phyloP scores from a whole-genome alignment of 257 asterid genomes.

The Ilex aquifolium region DNA sequence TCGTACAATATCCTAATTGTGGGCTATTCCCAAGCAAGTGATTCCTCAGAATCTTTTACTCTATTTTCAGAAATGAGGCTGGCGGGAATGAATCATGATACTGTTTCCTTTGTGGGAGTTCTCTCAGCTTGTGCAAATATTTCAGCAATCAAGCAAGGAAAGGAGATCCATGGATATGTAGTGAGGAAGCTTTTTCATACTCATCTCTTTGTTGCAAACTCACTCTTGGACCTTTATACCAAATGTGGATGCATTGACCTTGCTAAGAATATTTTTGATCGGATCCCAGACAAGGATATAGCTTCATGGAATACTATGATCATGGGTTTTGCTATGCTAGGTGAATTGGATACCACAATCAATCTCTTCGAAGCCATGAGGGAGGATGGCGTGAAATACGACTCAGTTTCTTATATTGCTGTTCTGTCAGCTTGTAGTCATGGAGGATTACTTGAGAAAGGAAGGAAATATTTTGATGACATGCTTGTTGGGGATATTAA shows the following conservation, averaged over 20 bases:
- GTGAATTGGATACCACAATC: conserved; percentile 49
- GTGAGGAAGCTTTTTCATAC: conserved; percentile 39
- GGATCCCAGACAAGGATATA: conserved; percentile 38
- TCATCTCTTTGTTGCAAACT: conserved; percentile 59
- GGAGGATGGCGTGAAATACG: conserved; percentile 38
- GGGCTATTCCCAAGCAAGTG: conserved; percentile 53
- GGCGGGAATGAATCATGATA: conserved; percentile 40
- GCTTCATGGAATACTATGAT: conserved; percentile 82
- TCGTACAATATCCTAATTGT: conserved; percentile 61
- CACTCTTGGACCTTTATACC: conserved; percentile 57
- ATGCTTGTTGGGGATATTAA: conserved; percentile 45
- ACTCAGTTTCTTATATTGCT: conserved; percentile 55
- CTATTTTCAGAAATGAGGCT: conserved; percentile 62
- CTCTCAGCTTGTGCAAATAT: conserved; percentile 68
- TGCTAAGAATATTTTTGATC: conserved; percentile 44
- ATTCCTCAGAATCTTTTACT: conserved; percentile 35
- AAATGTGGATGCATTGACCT: conserved; percentile 56
- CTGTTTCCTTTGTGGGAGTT: conserved; percentile 57
- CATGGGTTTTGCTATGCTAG: conserved; percentile 67
- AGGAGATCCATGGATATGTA: conserved; percentile 63
- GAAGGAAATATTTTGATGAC: conserved; percentile 39
- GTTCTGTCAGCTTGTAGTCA: conserved; percentile 74
- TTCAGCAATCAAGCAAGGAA: conserved; percentile 60
- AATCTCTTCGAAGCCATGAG: conserved; percentile 52
- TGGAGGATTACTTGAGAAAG: conserved; percentile 54